Percentiles rank a stretch among this genome's conserved stretches.
Evolutionary conservation across 2,329 filamentous ascomycete genomes (phyloP).

Genomic region (Aspergillus unguis): DNA sequence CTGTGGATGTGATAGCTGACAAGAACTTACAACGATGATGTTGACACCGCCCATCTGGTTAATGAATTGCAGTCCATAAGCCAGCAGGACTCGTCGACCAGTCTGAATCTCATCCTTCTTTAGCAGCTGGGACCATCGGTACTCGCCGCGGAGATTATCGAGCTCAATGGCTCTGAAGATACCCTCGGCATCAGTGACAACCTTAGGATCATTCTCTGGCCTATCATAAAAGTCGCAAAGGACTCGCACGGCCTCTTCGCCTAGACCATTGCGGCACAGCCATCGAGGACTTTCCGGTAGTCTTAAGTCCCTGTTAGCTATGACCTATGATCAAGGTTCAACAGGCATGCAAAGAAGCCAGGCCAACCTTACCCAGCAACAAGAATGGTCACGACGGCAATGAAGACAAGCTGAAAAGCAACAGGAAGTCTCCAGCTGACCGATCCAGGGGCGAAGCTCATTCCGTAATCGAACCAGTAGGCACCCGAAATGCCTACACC

Average conservation of each 20-base stretch:
- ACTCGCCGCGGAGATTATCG: conserved; percentile 33
- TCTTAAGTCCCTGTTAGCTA: conserved; percentile 17
- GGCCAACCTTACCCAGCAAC: conserved; percentile 25
- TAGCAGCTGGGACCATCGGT: conserved; percentile 43
- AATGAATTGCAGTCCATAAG: conserved; percentile 49
- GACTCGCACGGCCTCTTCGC: conserved; percentile 29
- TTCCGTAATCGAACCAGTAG: conserved; percentile 35
- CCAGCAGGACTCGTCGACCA: conserved; percentile 46
- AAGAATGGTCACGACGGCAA: conserved; percentile 41
- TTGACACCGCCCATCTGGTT: conserved; percentile 53
- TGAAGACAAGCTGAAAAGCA: conserved; percentile 46
- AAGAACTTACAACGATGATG: conserved; percentile 39
- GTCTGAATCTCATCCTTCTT: conserved; percentile 45
- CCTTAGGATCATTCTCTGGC: conserved; percentile 20
- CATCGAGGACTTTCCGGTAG: conserved; percentile 42
- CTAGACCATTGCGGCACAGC: conserved; percentile 43
- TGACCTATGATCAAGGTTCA: background rate
- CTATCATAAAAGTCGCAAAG: conserved; percentile 29
- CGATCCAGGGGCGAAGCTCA: conserved; percentile 38
- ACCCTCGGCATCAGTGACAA: conserved; percentile 31
- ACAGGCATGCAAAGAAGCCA: background rate
- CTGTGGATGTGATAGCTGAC: too few relatives aligned
- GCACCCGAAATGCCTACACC: conserved; percentile 38
- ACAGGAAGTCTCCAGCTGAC: conserved; percentile 49
- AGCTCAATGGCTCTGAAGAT: conserved; percentile 47